These are phyloP conservation scores for Trichophyton schoenleinii DNA, from an alignment of 2,329 filamentous ascomycete species.

Conservation along the genomic window DNA sequence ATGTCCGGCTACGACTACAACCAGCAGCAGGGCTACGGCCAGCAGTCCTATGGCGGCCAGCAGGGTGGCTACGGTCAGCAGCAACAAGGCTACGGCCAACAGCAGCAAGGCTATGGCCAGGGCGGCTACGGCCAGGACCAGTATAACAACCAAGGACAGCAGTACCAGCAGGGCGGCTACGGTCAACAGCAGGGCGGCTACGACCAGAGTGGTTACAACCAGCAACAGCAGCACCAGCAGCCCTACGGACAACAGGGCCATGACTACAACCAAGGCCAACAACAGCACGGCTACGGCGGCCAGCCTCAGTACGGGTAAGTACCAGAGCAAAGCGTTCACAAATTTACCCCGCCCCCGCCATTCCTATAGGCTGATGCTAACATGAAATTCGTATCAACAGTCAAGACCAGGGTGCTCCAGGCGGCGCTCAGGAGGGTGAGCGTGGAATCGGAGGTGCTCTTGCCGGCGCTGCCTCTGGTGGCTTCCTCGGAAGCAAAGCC, in stretches of 20 bases:
- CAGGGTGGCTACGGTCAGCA: slow-evolving; percentile 18
- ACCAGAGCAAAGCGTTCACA: not conserved
- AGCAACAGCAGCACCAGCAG: slow-evolving; percentile 10
- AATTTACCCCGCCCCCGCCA: not conserved
- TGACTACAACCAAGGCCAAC: slow-evolving; percentile 9
- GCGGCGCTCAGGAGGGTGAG: slow-evolving; percentile 32
- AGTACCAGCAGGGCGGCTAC: slow-evolving; percentile 13
- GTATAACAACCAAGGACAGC: slow-evolving; percentile 19
- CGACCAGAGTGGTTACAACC: slow-evolving; percentile 18
- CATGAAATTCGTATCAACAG: slow-evolving; percentile 1
- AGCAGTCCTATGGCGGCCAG: slow-evolving; percentile 12
- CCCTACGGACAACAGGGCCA: slow-evolving; percentile 12
- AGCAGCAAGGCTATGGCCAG: slow-evolving; percentile 11
- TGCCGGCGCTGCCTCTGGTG: slow-evolving; percentile 36
- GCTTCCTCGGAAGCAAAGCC: slow-evolving; percentile 36
- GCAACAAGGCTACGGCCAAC: slow-evolving; percentile 13
- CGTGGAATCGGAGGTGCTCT: slow-evolving; percentile 37
- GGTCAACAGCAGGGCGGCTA: slow-evolving; percentile 17
- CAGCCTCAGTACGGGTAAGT: slow-evolving; percentile 10
- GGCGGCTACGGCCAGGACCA: slow-evolving; percentile 18
- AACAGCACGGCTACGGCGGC: slow-evolving; percentile 4
- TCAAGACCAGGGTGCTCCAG: slow-evolving; percentile 20
- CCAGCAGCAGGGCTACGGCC: slow-evolving; percentile 19
- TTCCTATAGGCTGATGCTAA: not conserved
- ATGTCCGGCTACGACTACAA: slow-evolving; percentile 16